Conservation (phyloP, 257 asterid genomes). For the Anisodus acutangulus region DNA sequence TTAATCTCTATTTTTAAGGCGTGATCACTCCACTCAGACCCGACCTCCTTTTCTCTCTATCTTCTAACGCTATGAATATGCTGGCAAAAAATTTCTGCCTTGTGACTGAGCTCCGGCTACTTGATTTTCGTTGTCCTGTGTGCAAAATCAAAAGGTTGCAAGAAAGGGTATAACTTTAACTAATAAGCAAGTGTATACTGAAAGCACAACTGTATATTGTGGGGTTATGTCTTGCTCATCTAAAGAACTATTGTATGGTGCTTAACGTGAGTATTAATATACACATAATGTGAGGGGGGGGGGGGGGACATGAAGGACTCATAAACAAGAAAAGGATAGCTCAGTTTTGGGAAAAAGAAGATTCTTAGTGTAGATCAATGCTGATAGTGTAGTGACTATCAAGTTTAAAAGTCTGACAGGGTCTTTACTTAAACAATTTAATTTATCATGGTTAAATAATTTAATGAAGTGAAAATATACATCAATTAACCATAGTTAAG, state of each 20-base stretch:
- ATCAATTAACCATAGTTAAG: too few species aligned
- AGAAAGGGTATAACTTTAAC: too few species aligned
- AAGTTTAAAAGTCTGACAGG: not conserved
- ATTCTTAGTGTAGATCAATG: not conserved
- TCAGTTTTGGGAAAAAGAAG: not conserved
- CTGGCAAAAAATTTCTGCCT: not conserved
- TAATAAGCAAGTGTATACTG: too few species aligned
- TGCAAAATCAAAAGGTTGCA: too few species aligned
- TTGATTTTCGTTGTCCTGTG: too few species aligned
- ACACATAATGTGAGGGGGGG: not conserved
- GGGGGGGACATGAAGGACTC: slow-evolving; percentile 13
- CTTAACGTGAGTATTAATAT: not conserved
- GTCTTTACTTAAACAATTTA: too few species aligned
- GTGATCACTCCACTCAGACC: not conserved
- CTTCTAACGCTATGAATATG: not conserved
- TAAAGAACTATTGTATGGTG: slow-evolving; percentile 8
- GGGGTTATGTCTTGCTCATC: too few species aligned
- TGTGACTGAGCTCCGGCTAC: not conserved
- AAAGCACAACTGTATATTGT: too few species aligned
- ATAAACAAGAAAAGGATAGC: slow-evolving; percentile 5
- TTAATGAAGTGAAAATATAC: too few species aligned
- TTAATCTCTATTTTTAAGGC: not conserved
- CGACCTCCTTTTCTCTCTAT: not conserved
- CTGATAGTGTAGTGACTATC: not conserved
- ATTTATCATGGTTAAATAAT: too few species aligned